Base-by-base conservation (phyloP, 306 rosid species). In the Betula pendula region DNA sequence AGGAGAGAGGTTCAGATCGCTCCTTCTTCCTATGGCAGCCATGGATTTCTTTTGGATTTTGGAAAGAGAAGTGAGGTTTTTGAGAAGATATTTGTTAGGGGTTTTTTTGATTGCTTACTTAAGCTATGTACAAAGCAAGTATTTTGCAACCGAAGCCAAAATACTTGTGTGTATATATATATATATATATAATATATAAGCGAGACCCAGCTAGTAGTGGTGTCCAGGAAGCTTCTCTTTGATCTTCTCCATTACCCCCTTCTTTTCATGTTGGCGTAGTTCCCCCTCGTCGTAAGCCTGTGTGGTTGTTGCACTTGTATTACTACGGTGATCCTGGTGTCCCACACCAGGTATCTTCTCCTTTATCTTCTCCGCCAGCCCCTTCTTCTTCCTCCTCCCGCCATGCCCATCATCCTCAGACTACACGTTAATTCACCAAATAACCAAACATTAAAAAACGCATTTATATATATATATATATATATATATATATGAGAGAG, bases 371-470 rank as follows among this genome's bases (percentile, higher is more conserved):
- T 79, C 62, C 45, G 8, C 84, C 82, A 88, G 12, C 44, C 90
- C 90, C 90, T 86, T 86, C 88, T 86, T 88, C 88, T 84, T 88
- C 75, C 87, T 88, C 52, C 92, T 66, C 74, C 89, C 92, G 14
- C 92, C 92, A 17, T 44, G 75, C 29, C 87, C 90, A 68, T 88
- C 92, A 70, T 84, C 92, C 79, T 85, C 92, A 0, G 85, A 81
- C 89, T 85, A n/a, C n/a, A n/a, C n/a, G n/a, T n/a, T n/a, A n/a
- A n/a, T n/a, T n/a, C n/a, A n/a, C n/a, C n/a, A n/a, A n/a, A n/a
- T n/a, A n/a, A n/a, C 22, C 35, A 43, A 8, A 43, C 1, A 74
- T 15, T 24, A 15, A 20, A 56, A 13, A 15, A 6, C 56, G 6
- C 9, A 44, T 44, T 44, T 45, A n/a, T n/a, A n/a, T n/a, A n/a